Evolutionary conservation across 2,329 filamentous ascomycete species (phyloP).

Genomic region (Aspergillus nomiae): DNA sequence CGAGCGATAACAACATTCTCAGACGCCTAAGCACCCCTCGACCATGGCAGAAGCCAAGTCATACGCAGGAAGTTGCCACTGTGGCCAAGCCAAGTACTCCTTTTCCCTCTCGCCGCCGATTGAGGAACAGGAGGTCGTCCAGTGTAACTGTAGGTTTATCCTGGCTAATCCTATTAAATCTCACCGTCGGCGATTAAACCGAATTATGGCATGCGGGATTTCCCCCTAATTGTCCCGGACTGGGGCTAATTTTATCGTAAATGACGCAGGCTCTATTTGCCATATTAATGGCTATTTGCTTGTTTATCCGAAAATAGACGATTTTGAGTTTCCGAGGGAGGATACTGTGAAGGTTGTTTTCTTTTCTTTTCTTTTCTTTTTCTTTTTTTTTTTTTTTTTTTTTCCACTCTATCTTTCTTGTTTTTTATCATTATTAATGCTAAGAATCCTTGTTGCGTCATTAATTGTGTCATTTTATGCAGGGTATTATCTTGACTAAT

Average conservation of each 20-base stretch:
- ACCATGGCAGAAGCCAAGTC: neutral
- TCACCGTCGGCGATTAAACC: neutral
- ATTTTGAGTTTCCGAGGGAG: slow-evolving; percentile 24
- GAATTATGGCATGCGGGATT: neutral
- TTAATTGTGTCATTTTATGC: too few relatives aligned
- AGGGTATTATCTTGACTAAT: too few relatives aligned
- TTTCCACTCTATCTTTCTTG: neutral
- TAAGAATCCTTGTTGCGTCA: neutral
- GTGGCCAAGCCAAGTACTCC: slow-evolving; percentile 25
- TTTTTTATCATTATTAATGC: neutral
- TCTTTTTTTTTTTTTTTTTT: neutral
- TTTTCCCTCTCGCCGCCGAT: slow-evolving; percentile 19
- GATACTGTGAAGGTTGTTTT: slow-evolving; percentile 25
- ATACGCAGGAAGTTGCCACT: slow-evolving; percentile 24
- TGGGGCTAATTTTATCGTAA: neutral
- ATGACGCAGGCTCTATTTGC: slow-evolving; percentile 32
- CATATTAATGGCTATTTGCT: slow-evolving; percentile 32
- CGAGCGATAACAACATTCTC: neutral
- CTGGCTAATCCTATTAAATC: too few relatives aligned
- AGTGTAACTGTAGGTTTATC: slow-evolving; percentile 23
- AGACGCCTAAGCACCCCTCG: neutral
- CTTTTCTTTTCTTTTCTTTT: neutral
- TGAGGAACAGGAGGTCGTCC: slow-evolving; percentile 16
- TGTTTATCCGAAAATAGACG: slow-evolving; percentile 25
- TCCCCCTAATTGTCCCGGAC: neutral